Evolutionary conservation across 768 basidiomycete genomes (phyloP), one percentile per base, ranked within the genome.

Genomic region (Pilatotrama ljubarskyi): DNA sequence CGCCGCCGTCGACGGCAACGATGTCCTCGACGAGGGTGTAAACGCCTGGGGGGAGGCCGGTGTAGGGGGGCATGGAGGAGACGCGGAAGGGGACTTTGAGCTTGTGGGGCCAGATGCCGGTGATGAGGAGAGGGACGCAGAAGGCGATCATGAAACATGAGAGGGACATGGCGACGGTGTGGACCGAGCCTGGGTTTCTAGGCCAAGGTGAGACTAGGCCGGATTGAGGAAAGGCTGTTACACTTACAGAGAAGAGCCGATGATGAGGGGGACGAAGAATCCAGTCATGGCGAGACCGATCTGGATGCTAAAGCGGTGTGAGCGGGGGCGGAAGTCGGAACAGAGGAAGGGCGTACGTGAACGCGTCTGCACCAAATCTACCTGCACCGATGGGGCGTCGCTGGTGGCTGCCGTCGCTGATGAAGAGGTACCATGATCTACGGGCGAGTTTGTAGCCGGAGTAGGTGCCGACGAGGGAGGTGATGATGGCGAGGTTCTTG

Each of bases 401-500:
- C 35, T 61, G 62, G 42, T 67, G 62, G 42, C 68, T 65, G 26
- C 67, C 62, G 38, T 62, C 59, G 25, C 58, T 47, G 43, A 71
- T 63, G 63, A 63, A 70, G 20, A 73, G 64, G 49, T 64, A 64
- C 63, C 62, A 73, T 18, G 65, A 64, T 9, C 72, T 50, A 25
- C 65, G 58, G 0, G 69, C 66, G 15, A 73, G 46, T 57, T 71
- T 73, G 64, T 69, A 66, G 14, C 70, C 68, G n/a, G 66, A 68
- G 41, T 69, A 68, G 18, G 72, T 68, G 32, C 72, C 72, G 24
- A 71, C 68, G 44, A 70, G 60, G n/a, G 61, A 63, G 25, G 72
- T 73, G 52, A 73, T 70, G 64, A 73, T 73, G 29, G 72, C 72
- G 49, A 73, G 69, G 56, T 71, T 73, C 37, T 65, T 71, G 6